Percentiles rank a stretch among this genome's conserved stretches.
Evolutionary conservation across 305 asterid species (phyloP).

Genomic region (Fraxinus baroniana): DNA sequence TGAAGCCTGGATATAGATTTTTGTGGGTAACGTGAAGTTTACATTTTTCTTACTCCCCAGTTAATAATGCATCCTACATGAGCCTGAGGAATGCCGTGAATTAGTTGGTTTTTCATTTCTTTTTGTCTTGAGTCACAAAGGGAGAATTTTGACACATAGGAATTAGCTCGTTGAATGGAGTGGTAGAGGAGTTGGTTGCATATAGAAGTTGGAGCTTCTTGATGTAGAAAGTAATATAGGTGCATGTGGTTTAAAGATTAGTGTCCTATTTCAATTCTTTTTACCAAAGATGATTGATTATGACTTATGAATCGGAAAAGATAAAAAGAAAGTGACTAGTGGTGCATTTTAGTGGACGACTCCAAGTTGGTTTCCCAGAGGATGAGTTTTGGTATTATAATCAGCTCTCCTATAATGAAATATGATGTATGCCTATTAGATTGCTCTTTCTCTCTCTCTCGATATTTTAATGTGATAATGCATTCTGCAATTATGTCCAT

Average conservation of each 20-base stretch:
- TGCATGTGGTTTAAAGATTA: neutral
- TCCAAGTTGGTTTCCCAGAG: slow-evolving; percentile 1
- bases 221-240: neutral
- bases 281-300: neutral
- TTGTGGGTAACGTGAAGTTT: neutral
- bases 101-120: neutral
- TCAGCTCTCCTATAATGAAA: neutral
- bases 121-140: neutral
- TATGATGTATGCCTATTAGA: neutral
- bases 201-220: neutral
- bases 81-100: neutral
- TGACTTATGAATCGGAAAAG: neutral
- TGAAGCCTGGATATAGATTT: slow-evolving; percentile 4
- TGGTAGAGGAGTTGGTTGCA: neutral
- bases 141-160: neutral
- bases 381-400: slow-evolving; percentile 5
- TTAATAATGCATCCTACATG: neutral
- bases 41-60: neutral
- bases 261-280: neutral
- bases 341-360: neutral
- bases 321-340: neutral
- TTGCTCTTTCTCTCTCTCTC: neutral
- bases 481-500: neutral
- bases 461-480: neutral
- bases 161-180: neutral